A percentile compares a stretch with the other conserved stretches of the same genome.
These are phyloP conservation scores for Hypoxylon subgilvum DNA, from an alignment of 495 filamentous ascomycete genomes.

Conservation along the genomic window DNA sequence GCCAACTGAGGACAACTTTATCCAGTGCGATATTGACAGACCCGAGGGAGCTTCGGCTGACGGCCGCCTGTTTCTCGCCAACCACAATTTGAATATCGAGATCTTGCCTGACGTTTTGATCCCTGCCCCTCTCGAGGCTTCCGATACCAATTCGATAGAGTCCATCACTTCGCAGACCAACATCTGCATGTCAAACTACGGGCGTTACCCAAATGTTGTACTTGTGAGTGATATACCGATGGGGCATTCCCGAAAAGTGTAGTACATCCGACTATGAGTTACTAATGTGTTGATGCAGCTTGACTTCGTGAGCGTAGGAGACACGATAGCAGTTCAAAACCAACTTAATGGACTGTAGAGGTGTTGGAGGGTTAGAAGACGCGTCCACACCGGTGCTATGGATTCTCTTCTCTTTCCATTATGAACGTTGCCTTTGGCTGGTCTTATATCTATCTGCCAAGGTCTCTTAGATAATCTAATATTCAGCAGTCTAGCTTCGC, in stretches of 20 bases:
- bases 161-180: slow-evolving; percentile 70
- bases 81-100: slow-evolving; percentile 80
- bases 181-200: slow-evolving; percentile 67
- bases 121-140: slow-evolving; percentile 64
- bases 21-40: slow-evolving; percentile 64
- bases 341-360: slow-evolving; percentile 37
- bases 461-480: too few species aligned
- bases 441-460: too few species aligned
- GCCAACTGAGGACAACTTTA: slow-evolving; percentile 61
- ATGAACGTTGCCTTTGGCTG: too few species aligned
- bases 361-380: neutral
- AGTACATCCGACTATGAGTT: neutral
- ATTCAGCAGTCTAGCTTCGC: too few species aligned
- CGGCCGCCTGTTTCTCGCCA: slow-evolving; percentile 77
- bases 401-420: too few species aligned
- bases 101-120: slow-evolving; percentile 60
- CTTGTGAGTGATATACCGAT: slow-evolving; percentile 56
- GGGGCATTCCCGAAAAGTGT: neutral
- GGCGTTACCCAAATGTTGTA: slow-evolving; percentile 76
- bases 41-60: slow-evolving; percentile 58
- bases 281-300: slow-evolving; percentile 31
- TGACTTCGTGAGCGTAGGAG: slow-evolving; percentile 36
- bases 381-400: too few species aligned
- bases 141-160: slow-evolving; percentile 64
- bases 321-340: slow-evolving; percentile 32